These are phyloP conservation scores for Arabidopsis arenosa DNA, from an alignment of 345 rosid species.

Conservation along the genomic window DNA sequence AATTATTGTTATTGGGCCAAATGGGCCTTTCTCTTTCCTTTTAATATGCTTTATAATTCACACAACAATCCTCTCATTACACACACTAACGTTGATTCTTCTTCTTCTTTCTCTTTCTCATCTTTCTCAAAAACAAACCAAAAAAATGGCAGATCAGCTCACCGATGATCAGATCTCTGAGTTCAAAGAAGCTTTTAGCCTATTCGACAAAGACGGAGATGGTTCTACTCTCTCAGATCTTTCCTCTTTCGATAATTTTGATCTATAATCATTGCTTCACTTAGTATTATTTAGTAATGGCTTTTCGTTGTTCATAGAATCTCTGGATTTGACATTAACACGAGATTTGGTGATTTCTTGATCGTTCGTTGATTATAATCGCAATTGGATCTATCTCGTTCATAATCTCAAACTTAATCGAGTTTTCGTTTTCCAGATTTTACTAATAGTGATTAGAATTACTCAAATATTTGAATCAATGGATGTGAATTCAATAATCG, in stretches of 20 bases:
- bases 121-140: not conserved
- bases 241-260: not conserved
- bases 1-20: constrained; percentile 13
- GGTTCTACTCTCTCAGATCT: constrained; percentile 47
- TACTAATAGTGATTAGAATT: not conserved
- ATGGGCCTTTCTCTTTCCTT: constrained; percentile 18
- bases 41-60: constrained; percentile 23
- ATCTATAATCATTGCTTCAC: not conserved
- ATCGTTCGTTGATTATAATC: not conserved
- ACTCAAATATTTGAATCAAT: not conserved
- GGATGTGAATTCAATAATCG: no score
- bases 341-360: not conserved
- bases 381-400: not conserved
- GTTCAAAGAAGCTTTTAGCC: constrained; percentile 62
- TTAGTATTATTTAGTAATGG: not conserved
- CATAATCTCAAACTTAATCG: not conserved
- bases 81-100: constrained; percentile 9
- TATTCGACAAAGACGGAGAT: constrained; percentile 61
- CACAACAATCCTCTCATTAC: constrained; percentile 2
- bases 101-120: not conserved
- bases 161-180: constrained; percentile 55
- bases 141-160: constrained; percentile 56
- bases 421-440: not conserved
- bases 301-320: not conserved
- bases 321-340: not conserved